Evolutionary conservation across 2,329 filamentous ascomycete species (phyloP), one percentile per base, ranked within the genome.

Genomic region (Didymella pinodella): DNA sequence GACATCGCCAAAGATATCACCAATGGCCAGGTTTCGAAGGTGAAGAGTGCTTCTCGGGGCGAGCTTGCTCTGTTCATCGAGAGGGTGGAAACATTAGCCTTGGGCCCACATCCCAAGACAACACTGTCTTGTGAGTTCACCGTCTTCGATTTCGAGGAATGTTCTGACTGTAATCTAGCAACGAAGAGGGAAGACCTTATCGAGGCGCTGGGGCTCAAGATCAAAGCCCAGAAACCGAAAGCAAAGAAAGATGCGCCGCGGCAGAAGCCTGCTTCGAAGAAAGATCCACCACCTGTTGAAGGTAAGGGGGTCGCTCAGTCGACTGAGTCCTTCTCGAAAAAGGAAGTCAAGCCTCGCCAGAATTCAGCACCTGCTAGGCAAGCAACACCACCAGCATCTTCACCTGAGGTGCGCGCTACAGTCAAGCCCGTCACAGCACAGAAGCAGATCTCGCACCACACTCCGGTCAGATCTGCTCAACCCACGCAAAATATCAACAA

Each of bases 31-130:
- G 62, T 44, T 2, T 20, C 59, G 14, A 52, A 60, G 31, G 51
- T 72, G 18, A 53, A 48, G 41, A 10, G 25, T 7, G 7, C 44
- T 48, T 48, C 52, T 6, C 67, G 64, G 29, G 40, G 34, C 10
- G 57, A 48, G 7, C 62, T 71, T 16, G 64, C 57, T 12, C 57
- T 54, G 4, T 71, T 66, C 64, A 67, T 70, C 20, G 65, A 68
- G 25, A 48, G 59, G 16, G 62, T 56, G 18, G 68, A 72, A 48
- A 67, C 64, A 12, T 57, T 58, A 12, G 66, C 67, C 10, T 54
- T 68, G 4, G 64, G 64, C 16, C 53, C 60, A 22, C 54, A 65
- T 20, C 63, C 57, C 3, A 48, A 50, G n/a, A 65, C 50, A 10
- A 48, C 48, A 8, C 16, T 64, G 14, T 12, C 40, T 34, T 38